Base-by-base conservation (phyloP, 2,329 filamentous ascomycete genomes). In the Sarocladium brachiariae region DNA sequence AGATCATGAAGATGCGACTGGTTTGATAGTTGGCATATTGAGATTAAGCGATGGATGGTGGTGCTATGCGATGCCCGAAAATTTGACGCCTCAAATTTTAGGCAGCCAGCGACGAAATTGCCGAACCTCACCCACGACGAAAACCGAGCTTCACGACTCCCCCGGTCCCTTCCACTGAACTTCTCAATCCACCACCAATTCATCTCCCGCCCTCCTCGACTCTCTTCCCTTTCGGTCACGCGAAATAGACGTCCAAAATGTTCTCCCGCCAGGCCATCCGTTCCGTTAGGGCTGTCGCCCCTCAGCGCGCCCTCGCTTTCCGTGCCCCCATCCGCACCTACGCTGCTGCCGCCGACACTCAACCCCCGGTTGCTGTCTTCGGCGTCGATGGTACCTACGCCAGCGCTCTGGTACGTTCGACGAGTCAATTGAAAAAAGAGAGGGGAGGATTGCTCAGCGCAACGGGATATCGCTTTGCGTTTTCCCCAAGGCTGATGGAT, bases 301-400 rank as follows among this genome's bases (percentile, higher is more conserved):
- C 85, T 70, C 73, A 84, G 68, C 77, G 80, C 61, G 71, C 79
- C 55, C 51, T 61, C 53, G 59, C 62, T 57, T 54, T 67, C 56
- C 59, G 61, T 52, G 60, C 66, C 64, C 77, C 80, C 64, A 73
- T 82, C 71, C 86, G 91, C 71, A 82, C 81, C 70, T 96, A 89
- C 89, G 89, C 89, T 62, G 76, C 80, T 64, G 69, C 81, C 61
- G 70, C 77, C 64, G 74, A 82, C 69, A 82, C 84, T 55, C 91
- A 88, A 79, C 84, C 92, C 63, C 93, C 93, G 61, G 78, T 96
- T 68, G 81, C 91, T 63, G 82, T 99, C 66, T 99, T 89, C 74
- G 93, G 93, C 63, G 77, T 99, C 67, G 93, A 97, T 74, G 93
- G 93, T 73, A 97, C 92, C 69, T 99, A 99, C 77, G 93, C 93